Conservation (phyloP, 2,329 filamentous ascomycete genomes). For the Dryadomyces quercivorus region DNA sequence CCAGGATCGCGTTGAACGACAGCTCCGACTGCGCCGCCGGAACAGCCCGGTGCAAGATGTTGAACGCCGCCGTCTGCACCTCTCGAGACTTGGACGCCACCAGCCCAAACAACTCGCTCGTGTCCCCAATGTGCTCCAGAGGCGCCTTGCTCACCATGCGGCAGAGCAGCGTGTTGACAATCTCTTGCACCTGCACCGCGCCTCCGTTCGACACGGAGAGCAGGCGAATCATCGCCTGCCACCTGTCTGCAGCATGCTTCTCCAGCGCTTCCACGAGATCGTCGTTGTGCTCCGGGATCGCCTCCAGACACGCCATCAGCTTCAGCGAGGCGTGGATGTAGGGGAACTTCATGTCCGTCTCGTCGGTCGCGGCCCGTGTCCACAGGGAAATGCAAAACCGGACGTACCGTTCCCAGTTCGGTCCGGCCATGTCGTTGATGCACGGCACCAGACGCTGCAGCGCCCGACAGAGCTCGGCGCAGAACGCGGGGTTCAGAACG, state of each 20-base stretch:
- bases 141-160: constrained; percentile 56
- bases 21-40: constrained; percentile 68
- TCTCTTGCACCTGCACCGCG: constrained; percentile 52
- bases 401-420: constrained; percentile 65
- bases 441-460: constrained; percentile 54
- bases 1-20: constrained; percentile 63
- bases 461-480: constrained; percentile 40
- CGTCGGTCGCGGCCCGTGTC: constrained; percentile 31
- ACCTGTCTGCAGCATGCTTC: constrained; percentile 43
- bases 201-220: constrained; percentile 23
- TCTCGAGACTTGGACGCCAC: constrained; percentile 62
- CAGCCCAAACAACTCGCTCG: constrained; percentile 60
- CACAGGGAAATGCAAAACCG: constrained; percentile 47
- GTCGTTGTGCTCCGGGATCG: constrained; percentile 65
- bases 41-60: constrained; percentile 67
- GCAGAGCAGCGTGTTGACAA: constrained; percentile 64
- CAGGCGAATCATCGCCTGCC: constrained; percentile 46
- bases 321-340: constrained; percentile 62
- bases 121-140: constrained; percentile 46
- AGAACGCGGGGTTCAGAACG: constrained; percentile 27
- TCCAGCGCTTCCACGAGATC: constrained; percentile 68
- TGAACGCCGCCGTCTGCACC: constrained; percentile 71
- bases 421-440: constrained; percentile 73
- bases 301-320: constrained; percentile 51
- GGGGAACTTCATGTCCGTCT: constrained; percentile 39